These are phyloP conservation scores for Fraxinus baroniana DNA, from an alignment of 305 asterid species.

Conservation along the genomic window DNA sequence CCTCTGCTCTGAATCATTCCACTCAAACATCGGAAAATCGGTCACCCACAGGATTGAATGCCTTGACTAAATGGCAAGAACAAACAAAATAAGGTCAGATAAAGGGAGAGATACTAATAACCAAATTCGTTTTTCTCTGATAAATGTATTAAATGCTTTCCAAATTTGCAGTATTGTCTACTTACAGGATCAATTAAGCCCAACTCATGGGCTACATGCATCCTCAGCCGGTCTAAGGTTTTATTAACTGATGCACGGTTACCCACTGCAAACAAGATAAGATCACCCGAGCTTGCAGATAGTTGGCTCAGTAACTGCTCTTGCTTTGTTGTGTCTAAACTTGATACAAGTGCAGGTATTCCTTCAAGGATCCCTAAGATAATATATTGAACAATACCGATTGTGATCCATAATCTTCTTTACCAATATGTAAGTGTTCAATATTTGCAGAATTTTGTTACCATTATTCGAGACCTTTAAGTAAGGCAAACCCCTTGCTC, in stretches of 20 bases:
- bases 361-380: slow-evolving; percentile 83
- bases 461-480: slow-evolving; percentile 77
- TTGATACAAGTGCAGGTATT: slow-evolving; percentile 69
- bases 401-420: slow-evolving; percentile 3
- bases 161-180: slow-evolving; percentile 10
- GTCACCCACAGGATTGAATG: slow-evolving; percentile 96
- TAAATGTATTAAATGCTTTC: background rate
- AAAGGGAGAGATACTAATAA: slow-evolving; percentile 19
- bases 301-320: slow-evolving; percentile 51
- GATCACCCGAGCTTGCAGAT: slow-evolving; percentile 77
- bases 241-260: slow-evolving; percentile 67
- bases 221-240: slow-evolving; percentile 70
- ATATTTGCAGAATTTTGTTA: slow-evolving; percentile 29
- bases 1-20: slow-evolving; percentile 88
- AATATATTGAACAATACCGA: slow-evolving; percentile 12
- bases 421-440: slow-evolving; percentile 3
- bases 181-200: slow-evolving; percentile 82
- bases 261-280: slow-evolving; percentile 92
- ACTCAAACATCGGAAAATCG: slow-evolving; percentile 98
- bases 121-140: background rate
- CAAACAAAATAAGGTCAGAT: slow-evolving; percentile 22
- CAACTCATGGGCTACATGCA: slow-evolving; percentile 66
- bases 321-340: slow-evolving; percentile 53
- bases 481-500: slow-evolving; percentile 96
- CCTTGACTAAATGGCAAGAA: slow-evolving; percentile 51